phyloP scores from a whole-genome alignment of 2,329 filamentous ascomycete genomes.

The Trichocomaceae sp. region DNA sequence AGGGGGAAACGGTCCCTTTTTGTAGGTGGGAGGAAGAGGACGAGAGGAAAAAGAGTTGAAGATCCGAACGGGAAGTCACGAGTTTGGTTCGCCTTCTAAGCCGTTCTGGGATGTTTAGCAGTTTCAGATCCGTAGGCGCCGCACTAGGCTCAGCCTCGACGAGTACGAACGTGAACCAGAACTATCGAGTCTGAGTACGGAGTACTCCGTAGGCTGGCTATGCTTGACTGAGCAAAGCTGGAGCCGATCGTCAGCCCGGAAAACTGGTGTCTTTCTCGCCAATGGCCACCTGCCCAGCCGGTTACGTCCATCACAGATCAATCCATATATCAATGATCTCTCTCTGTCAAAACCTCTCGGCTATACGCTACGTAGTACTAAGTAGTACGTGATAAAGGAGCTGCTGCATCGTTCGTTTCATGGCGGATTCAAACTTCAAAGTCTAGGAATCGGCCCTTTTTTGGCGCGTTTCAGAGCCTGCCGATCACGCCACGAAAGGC shows the following conservation, averaged over 20 bases:
- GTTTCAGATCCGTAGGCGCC: conserved; percentile 2
- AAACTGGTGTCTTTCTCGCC: too few species aligned
- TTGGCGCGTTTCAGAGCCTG: conserved; percentile 6
- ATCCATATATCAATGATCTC: too few species aligned
- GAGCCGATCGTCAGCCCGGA: too few species aligned
- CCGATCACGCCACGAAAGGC: neutral
- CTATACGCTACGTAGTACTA: too few species aligned
- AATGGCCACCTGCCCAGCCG: too few species aligned
- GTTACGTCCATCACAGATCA: neutral
- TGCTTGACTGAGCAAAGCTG: too few species aligned
- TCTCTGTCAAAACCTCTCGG: too few species aligned
- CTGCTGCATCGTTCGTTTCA: neutral
- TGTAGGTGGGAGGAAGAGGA: conserved; percentile 1
- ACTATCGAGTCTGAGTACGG: too few species aligned
- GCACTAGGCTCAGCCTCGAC: neutral
- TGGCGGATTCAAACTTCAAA: too few species aligned
- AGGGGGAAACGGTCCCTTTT: neutral
- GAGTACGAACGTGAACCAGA: too few species aligned
- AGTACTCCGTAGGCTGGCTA: too few species aligned
- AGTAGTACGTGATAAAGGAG: neutral
- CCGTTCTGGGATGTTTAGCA: neutral
- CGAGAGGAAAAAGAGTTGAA: too few species aligned
- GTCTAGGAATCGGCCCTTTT: neutral
- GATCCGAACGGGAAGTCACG: conserved; percentile 10
- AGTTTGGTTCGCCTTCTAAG: neutral